These are phyloP conservation scores for Oryza nivara DNA, from an alignment of 176 grass and related monocot species.

Conservation along the genomic window DNA sequence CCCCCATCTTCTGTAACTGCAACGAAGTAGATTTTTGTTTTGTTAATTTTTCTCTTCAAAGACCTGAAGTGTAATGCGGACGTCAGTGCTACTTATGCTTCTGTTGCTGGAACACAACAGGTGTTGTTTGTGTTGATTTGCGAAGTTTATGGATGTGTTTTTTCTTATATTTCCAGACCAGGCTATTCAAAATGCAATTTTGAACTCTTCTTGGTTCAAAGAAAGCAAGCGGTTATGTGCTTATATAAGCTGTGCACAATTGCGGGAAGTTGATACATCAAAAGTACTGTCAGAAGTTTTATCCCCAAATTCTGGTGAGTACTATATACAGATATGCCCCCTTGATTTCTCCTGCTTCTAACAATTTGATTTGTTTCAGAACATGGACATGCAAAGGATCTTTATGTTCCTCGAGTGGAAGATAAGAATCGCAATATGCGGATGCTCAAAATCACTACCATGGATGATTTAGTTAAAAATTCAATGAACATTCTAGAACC, in stretches of 20 bases:
- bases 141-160: neutral
- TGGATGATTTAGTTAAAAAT: conserved; percentile 81
- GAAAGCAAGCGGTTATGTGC: conserved; percentile 67
- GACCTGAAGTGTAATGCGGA: neutral
- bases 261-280: conserved; percentile 90
- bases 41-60: neutral
- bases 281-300: conserved; percentile 65
- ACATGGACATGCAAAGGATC: conserved; percentile 57
- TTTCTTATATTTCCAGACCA: conserved; percentile 54
- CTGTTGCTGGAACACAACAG: neutral
- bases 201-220: conserved; percentile 90
- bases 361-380: conserved; percentile 51
- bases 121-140: neutral
- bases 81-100: neutral
- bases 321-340: neutral
- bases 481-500: conserved; percentile 98
- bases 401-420: conserved; percentile 93
- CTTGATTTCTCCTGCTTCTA: neutral
- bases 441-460: conserved; percentile 84
- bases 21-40: neutral
- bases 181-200: conserved; percentile 70
- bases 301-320: conserved; percentile 54
- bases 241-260: conserved; percentile 74
- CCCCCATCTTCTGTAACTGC: neutral
- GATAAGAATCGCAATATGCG: conserved; percentile 96